phyloP scores from a whole-genome alignment of 768 basidiomycete species.

The Lactarius evosmus region DNA sequence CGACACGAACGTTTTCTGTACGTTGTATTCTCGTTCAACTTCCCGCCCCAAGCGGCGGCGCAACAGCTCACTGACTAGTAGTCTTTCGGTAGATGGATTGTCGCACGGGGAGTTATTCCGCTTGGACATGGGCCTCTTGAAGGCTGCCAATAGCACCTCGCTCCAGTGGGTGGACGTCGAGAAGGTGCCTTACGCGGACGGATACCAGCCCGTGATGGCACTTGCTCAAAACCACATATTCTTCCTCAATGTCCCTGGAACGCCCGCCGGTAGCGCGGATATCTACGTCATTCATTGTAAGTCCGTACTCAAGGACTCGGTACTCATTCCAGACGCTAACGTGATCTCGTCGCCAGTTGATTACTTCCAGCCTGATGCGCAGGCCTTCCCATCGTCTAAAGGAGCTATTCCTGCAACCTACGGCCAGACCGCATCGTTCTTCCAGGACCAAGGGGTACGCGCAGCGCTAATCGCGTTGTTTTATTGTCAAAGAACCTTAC shows the following conservation, averaged over 20 bases:
- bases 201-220: slow-evolving; percentile 72
- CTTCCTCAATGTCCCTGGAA: slow-evolving; percentile 70
- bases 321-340: neutral
- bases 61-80: neutral
- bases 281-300: slow-evolving; percentile 89
- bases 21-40: slow-evolving; percentile 29
- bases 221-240: slow-evolving; percentile 85
- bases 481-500: neutral
- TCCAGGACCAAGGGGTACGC: slow-evolving; percentile 51
- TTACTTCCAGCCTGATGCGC: slow-evolving; percentile 71
- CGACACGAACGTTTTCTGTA: slow-evolving; percentile 90
- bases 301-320: slow-evolving; percentile 30
- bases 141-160: slow-evolving; percentile 53
- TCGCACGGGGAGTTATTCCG: slow-evolving; percentile 62
- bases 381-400: slow-evolving; percentile 51
- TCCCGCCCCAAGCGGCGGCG: neutral
- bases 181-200: slow-evolving; percentile 47
- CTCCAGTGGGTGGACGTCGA: slow-evolving; percentile 65
- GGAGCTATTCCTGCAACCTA: slow-evolving; percentile 63
- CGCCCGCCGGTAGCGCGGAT: slow-evolving; percentile 62
- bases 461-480: neutral
- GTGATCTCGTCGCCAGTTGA: slow-evolving; percentile 46
- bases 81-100: slow-evolving; percentile 54
- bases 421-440: slow-evolving; percentile 70
- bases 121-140: slow-evolving; percentile 67